Evolutionary conservation across 495 filamentous ascomycete species (phyloP).

Genomic region (Penicillium riverlandense): DNA sequence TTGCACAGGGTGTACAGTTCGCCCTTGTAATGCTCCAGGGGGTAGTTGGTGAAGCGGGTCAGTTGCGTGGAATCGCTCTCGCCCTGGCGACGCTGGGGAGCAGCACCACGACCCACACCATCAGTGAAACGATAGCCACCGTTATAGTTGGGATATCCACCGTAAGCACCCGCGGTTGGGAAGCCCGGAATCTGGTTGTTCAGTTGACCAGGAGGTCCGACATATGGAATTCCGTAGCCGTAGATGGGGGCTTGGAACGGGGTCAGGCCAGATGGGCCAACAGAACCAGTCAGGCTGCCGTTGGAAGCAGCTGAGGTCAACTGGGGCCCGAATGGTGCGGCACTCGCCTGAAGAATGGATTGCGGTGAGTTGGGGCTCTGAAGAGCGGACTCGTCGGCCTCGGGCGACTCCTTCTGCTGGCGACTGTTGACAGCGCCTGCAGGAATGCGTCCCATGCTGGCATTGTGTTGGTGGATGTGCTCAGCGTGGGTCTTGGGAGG

Average conservation of each 20-base stretch:
- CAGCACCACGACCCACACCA: slow-evolving; percentile 14
- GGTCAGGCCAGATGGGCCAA: slow-evolving; percentile 9
- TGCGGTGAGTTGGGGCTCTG: slow-evolving; percentile 43
- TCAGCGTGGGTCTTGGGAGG: slow-evolving; percentile 59
- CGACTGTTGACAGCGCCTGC: slow-evolving; percentile 51
- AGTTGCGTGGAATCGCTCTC: slow-evolving; percentile 33
- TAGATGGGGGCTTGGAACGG: slow-evolving; percentile 26
- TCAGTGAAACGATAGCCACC: slow-evolving; percentile 30
- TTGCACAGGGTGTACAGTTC: slow-evolving; percentile 86
- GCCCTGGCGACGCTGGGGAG: slow-evolving; percentile 20
- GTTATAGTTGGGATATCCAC: slow-evolving; percentile 18
- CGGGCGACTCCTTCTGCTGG: slow-evolving; percentile 57
- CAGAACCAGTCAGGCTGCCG: slow-evolving; percentile 8
- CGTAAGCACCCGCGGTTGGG: slow-evolving; percentile 15
- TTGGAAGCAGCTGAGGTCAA: slow-evolving; percentile 16
- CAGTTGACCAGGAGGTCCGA: slow-evolving; percentile 16
- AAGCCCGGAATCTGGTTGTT: slow-evolving; percentile 23
- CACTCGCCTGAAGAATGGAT: slow-evolving; percentile 70
- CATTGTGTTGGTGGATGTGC: slow-evolving; percentile 77
- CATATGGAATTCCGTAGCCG: slow-evolving; percentile 27
- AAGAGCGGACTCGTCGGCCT: slow-evolving; percentile 36
- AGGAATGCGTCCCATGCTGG: slow-evolving; percentile 71
- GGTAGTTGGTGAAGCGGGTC: slow-evolving; percentile 65
- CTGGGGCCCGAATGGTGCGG: slow-evolving; percentile 59
- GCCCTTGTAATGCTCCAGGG: slow-evolving; percentile 69